These are phyloP conservation scores for Stemphylium vesicarium DNA, from an alignment of 2,329 filamentous ascomycete genomes.

Conservation along the genomic window DNA sequence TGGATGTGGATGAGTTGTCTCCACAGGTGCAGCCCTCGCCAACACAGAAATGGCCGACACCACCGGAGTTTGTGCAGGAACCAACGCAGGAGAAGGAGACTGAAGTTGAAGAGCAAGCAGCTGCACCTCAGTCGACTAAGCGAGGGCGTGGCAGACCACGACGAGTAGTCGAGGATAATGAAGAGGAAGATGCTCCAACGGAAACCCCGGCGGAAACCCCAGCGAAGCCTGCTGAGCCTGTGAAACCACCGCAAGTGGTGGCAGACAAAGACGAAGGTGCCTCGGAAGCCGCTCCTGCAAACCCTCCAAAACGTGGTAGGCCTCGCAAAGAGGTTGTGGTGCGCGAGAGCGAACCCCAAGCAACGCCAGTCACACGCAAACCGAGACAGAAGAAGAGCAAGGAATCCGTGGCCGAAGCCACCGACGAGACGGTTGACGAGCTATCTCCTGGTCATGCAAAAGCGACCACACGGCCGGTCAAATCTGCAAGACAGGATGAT, in stretches of 20 bases:
- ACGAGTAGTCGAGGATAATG: not conserved
- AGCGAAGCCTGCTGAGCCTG: conserved; percentile 10
- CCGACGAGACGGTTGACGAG: conserved; percentile 17
- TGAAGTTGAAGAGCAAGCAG: not conserved
- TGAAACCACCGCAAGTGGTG: conserved; percentile 13
- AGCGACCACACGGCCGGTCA: conserved; percentile 3
- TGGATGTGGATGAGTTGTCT: conserved; percentile 29
- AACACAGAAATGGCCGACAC: conserved; percentile 9
- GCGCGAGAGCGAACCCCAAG: conserved; percentile 9
- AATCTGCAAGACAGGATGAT: conserved; percentile 2
- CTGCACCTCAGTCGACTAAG: conserved; percentile 3
- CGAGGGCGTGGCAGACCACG: conserved; percentile 14
- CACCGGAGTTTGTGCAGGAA: not conserved
- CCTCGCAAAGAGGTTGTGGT: conserved; percentile 12
- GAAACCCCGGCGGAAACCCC: not conserved
- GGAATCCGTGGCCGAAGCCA: conserved; percentile 1
- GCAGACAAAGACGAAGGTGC: not conserved
- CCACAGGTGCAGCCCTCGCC: conserved; percentile 14
- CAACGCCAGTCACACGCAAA: conserved; percentile 22
- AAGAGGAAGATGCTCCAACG: not conserved
- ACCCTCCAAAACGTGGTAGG: conserved; percentile 16
- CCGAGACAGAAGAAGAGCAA: conserved; percentile 12
- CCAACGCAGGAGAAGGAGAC: not conserved
- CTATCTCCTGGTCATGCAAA: conserved; percentile 27
- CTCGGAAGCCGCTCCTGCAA: not conserved